phyloP scores from a whole-genome alignment of 2,329 filamentous ascomycete genomes.

The Fusarium metavorans region DNA sequence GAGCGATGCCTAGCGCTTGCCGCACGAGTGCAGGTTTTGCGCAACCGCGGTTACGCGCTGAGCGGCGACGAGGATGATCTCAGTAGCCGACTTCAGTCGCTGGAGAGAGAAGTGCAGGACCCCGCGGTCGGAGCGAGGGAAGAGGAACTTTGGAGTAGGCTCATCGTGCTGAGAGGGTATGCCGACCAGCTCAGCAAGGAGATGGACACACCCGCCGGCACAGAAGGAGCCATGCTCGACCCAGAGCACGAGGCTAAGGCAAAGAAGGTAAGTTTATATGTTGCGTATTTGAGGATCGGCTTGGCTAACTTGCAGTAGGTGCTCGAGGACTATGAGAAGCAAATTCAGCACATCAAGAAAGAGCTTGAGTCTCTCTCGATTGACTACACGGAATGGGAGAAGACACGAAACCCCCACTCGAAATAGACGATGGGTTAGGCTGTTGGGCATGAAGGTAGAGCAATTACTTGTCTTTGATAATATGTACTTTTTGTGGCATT shows the following conservation, averaged over 20 bases:
- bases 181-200: slow-evolving; percentile 79
- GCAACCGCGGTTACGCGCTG: slow-evolving; percentile 84
- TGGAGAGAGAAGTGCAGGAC: slow-evolving; percentile 79
- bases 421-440: slow-evolving; percentile 40
- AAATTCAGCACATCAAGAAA: slow-evolving; percentile 80
- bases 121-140: slow-evolving; percentile 80
- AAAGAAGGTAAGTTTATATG: slow-evolving; percentile 72
- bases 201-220: slow-evolving; percentile 73
- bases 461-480: slow-evolving; percentile 25
- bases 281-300: not conserved
- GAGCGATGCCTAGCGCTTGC: slow-evolving; percentile 81
- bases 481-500: slow-evolving; percentile 37
- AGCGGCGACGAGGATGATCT: slow-evolving; percentile 84
- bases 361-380: slow-evolving; percentile 74
- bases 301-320: slow-evolving; percentile 64
- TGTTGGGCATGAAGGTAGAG: slow-evolving; percentile 4
- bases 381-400: slow-evolving; percentile 68
- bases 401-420: slow-evolving; percentile 57
- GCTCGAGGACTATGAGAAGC: slow-evolving; percentile 83
- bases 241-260: slow-evolving; percentile 78
- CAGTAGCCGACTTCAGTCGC: slow-evolving; percentile 74
- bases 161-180: slow-evolving; percentile 80
- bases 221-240: slow-evolving; percentile 69
- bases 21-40: slow-evolving; percentile 82
- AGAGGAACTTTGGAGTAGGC: slow-evolving; percentile 87